phyloP scores from a whole-genome alignment of 192 early-diverging fungal species.

The Backusella morwellensis region DNA sequence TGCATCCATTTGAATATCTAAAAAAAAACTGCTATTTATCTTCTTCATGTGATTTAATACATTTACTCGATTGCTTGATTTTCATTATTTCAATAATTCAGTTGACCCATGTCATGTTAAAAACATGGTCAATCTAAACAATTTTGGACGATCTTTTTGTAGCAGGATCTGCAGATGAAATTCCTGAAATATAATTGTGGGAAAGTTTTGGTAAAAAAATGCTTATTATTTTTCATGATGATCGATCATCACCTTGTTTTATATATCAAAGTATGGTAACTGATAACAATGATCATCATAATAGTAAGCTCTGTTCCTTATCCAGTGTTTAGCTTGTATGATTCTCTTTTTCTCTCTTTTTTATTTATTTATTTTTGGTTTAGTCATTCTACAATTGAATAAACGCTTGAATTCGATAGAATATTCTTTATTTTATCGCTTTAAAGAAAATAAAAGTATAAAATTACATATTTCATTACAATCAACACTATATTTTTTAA shows the following conservation, averaged over 20 bases:
- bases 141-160: conserved; percentile 3
- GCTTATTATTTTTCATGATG: neutral
- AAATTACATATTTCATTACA: neutral
- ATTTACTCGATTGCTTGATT: neutral
- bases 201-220: neutral
- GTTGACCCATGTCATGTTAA: conserved; percentile 2
- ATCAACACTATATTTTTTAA: neutral
- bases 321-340: too few species aligned
- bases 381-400: too few species aligned
- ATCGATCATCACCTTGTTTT: neutral
- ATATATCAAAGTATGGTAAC: neutral
- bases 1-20: neutral
- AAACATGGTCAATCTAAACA: neutral
- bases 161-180: neutral
- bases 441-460: too few species aligned
- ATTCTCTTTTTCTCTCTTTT: neutral
- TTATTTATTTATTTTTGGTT: too few species aligned
- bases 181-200: neutral
- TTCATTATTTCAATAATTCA: neutral
- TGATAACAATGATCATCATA: neutral
- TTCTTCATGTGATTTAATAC: neutral
- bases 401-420: neutral
- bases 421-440: neutral
- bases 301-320: neutral
- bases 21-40: neutral